Evolutionary conservation across 1,284 basidiomycete genomes (phyloP).

Genomic region (Agroathelia rolfsii): DNA sequence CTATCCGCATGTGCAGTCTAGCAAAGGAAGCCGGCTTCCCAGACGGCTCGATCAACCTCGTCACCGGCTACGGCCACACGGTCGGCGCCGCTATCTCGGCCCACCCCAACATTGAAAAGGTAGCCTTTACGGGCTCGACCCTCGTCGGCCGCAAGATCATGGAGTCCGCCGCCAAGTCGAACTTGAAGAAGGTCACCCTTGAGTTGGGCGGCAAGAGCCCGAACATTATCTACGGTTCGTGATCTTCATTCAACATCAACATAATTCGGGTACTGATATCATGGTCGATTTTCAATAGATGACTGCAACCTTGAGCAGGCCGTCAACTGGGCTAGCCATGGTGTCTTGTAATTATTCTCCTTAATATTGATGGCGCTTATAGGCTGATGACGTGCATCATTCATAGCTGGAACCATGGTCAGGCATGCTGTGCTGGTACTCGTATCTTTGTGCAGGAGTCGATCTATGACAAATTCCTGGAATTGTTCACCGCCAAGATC

Average conservation of each 20-base stretch:
- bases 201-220: conserved; percentile 51
- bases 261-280: conserved; percentile 38
- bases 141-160: conserved; percentile 42
- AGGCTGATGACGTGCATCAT: too few relatives aligned
- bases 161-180: conserved; percentile 36
- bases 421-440: conserved; percentile 54
- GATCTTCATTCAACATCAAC: conserved; percentile 19
- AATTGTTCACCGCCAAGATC: conserved; percentile 33
- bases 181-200: conserved; percentile 43
- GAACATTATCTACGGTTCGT: conserved; percentile 30
- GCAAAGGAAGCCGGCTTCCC: conserved; percentile 51
- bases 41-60: conserved; percentile 63
- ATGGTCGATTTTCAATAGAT: too few relatives aligned
- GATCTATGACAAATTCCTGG: conserved; percentile 48
- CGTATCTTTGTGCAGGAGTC: conserved; percentile 52
- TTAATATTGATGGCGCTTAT: conserved; percentile 1
- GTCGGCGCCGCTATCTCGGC: conserved; percentile 38
- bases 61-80: conserved; percentile 46
- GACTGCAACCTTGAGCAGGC: conserved; percentile 52
- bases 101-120: conserved; percentile 22
- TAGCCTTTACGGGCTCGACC: conserved; percentile 26
- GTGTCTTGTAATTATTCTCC: conserved; percentile 39
- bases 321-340: conserved; percentile 56
- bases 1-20: conserved; percentile 46
- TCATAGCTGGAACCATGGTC: conserved; percentile 47